Evolutionary conservation across 148 eudicot species (phyloP).

Genomic region (Beta vulgaris): DNA sequence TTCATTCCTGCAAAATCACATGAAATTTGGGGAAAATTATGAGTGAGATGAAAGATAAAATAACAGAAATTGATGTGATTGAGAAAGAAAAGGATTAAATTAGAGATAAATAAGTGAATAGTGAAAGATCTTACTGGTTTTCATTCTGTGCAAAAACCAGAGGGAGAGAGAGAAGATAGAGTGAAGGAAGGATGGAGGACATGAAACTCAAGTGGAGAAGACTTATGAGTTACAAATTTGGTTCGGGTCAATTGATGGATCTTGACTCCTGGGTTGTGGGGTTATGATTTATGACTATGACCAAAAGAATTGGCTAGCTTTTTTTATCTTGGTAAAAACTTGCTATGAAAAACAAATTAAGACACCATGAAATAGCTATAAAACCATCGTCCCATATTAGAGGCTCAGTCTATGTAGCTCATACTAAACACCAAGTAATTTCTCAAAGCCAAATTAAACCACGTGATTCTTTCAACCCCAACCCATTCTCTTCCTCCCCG

Average conservation of each 20-base stretch:
- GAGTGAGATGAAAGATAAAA: not conserved
- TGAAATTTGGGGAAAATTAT: not conserved
- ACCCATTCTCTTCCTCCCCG: too few species aligned
- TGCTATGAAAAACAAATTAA: too few species aligned
- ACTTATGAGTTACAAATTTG: slow-evolving; percentile 27
- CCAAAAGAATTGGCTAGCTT: too few species aligned
- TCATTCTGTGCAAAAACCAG: not conserved
- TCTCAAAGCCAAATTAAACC: too few species aligned
- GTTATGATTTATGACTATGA: too few species aligned
- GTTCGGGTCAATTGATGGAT: slow-evolving; percentile 10
- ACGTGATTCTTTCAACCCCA: too few species aligned
- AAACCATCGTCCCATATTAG: too few species aligned
- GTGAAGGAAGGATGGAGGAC: not conserved
- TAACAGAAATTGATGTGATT: not conserved
- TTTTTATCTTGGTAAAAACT: too few species aligned
- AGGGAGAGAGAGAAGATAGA: not conserved
- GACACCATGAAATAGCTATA: too few species aligned
- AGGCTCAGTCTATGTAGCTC: too few species aligned
- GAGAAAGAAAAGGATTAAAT: not conserved
- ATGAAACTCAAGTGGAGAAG: not conserved
- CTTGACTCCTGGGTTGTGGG: not conserved
- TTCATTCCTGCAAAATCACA: slow-evolving; percentile 45
- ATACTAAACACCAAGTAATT: too few species aligned
- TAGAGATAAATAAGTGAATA: too few species aligned
- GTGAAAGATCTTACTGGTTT: slow-evolving; percentile 32